Evolutionary conservation across 129 eudicot genomes (phyloP).

Genomic region (Helianthus tuberosus): DNA sequence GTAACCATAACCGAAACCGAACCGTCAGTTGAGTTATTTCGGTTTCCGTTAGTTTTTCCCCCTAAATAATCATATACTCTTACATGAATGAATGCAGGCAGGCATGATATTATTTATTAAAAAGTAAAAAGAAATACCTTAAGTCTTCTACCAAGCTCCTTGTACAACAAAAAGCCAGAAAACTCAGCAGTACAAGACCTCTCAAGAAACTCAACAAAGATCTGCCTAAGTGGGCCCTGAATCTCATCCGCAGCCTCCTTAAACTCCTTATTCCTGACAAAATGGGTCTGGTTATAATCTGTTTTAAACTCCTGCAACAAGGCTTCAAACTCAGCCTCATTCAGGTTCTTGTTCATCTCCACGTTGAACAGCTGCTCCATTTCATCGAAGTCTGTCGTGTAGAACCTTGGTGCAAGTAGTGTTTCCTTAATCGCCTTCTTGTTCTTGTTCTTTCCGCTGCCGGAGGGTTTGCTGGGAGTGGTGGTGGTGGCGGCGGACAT

Average conservation of each 20-base stretch:
- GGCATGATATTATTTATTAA: too few relatives aligned
- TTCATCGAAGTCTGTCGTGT: constrained; percentile 96
- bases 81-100: too few relatives aligned
- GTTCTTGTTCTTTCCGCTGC: constrained; percentile 22
- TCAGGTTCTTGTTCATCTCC: constrained; percentile 89
- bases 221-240: constrained; percentile 79
- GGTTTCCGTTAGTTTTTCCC: too few relatives aligned
- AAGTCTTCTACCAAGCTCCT: constrained; percentile 98
- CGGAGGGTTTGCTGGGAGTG: constrained; percentile 21
- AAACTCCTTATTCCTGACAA: constrained; percentile 93
- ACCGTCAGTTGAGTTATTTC: too few relatives aligned
- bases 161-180: constrained; percentile 90
- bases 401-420: constrained; percentile 83
- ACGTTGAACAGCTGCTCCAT: constrained; percentile 94
- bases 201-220: constrained; percentile 93
- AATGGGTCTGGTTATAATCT: constrained; percentile 96
- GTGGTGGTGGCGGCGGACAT: constrained; percentile 33
- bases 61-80: too few relatives aligned
- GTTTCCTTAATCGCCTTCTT: constrained; percentile 76
- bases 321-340: constrained; percentile 86
- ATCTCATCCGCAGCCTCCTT: constrained; percentile 94
- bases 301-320: constrained; percentile 92
- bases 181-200: constrained; percentile 99
- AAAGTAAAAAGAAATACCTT: constrained; percentile 51
- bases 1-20: too few relatives aligned